These are phyloP conservation scores for Hortiboletus campestris DNA, from an alignment of 768 basidiomycete genomes.

Conservation along the genomic window DNA sequence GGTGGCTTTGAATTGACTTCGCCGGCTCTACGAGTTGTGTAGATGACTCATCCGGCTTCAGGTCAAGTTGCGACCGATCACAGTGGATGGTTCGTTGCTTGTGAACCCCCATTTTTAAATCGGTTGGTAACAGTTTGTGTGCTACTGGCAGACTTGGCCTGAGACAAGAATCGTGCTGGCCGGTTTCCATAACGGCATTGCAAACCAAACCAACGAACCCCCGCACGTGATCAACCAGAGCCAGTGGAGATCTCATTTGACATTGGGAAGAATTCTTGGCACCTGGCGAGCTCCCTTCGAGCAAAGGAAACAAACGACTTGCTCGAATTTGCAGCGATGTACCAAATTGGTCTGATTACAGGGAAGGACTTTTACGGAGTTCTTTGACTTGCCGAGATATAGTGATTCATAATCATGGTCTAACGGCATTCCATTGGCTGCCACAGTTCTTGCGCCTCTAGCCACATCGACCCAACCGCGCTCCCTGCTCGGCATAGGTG, in stretches of 20 bases:
- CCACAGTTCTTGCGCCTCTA: background rate
- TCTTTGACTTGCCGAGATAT: background rate
- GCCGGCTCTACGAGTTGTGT: background rate
- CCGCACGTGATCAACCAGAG: background rate
- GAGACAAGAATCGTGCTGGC: conserved; percentile 1
- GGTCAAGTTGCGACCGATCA: conserved; percentile 4
- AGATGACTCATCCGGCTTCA: conserved; percentile 3
- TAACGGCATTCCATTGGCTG: conserved; percentile 6
- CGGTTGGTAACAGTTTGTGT: background rate
- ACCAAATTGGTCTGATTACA: conserved; percentile 11
- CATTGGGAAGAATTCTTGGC: background rate
- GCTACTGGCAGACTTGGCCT: background rate
- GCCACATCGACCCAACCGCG: background rate
- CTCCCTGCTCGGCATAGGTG: background rate
- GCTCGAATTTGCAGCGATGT: background rate
- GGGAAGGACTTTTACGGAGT: background rate
- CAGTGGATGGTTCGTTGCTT: background rate
- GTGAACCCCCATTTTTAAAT: conserved; percentile 2
- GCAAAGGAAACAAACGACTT: background rate
- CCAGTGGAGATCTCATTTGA: background rate
- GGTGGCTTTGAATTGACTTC: conserved; percentile 7
- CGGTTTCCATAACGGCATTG: conserved; percentile 18
- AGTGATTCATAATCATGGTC: background rate
- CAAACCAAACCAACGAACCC: background rate
- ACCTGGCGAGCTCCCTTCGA: background rate